Evolutionary conservation across 2,329 filamentous ascomycete species (phyloP), one percentile per base, ranked within the genome.

Genomic region (Sclerotiophoma versabilis): DNA sequence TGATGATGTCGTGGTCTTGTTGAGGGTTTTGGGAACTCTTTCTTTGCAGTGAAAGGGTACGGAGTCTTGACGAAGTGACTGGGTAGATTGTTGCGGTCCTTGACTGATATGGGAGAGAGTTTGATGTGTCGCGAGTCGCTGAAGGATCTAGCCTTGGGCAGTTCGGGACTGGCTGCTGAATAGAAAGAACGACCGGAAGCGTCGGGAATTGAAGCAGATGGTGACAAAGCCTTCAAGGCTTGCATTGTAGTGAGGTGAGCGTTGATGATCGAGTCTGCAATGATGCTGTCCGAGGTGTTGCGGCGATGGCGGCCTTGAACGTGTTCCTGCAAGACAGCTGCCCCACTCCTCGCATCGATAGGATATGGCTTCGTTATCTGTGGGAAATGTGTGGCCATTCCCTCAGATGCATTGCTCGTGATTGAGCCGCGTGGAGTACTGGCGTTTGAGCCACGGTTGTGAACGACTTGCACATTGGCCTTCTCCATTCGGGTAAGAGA

Each of bases 251-350:
- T 62, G 4, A 60, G 60, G 37, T 73, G 70, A 1, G 65, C 66
- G n/a, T 69, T 64, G 10, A 72, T 58, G 19, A 71, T 68, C 0
- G 66, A 70, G 48, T 67, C 67, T 19, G 69, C 65, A 8, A 66
- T 44, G 3, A 66, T 25, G 27, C 63, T 68, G 22, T 71, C 69
- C 2, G 59, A 61, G 7, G 66, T 71, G 30, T 64, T 67, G 1
- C 61, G 55, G 23, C 59, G 58, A 29, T 62, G 60, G n/a, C 57
- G 46, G 4, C 49, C 43, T 7, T 57, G 49, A 10, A 60, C 23
- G 12, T 15, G 3, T 14, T 54, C 51, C 5, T 39, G 39, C 9
- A 11, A 17, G 23, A 45, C 17, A 10, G 19, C 14, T 30, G 37
- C 36, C 36, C 34, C 45, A 4, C 33, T 30, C n/a, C 42, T 36